A percentile compares a stretch with the other conserved stretches of the same genome.
phyloP scores from a whole-genome alignment of 441 rosid genomes.

The Melastoma candidum region DNA sequence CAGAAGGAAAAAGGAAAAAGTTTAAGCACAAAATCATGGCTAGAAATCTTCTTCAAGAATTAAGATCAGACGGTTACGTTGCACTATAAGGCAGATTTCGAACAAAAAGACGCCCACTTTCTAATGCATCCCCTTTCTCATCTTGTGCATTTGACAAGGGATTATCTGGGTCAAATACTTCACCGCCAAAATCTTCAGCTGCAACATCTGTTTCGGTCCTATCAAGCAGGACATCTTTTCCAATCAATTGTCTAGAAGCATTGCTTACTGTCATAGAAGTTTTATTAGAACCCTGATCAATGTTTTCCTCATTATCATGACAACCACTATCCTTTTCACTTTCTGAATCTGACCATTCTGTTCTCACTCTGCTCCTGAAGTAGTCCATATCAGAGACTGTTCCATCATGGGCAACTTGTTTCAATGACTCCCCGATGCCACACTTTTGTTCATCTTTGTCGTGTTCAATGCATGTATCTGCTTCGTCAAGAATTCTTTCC shows the following conservation, averaged over 20 bases:
- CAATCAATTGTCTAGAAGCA: slow-evolving; percentile 8
- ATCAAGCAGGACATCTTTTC: slow-evolving; percentile 14
- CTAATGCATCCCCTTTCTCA: slow-evolving; percentile 30
- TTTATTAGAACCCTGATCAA: slow-evolving; percentile 1
- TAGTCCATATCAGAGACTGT: slow-evolving; percentile 79
- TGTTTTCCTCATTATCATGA: slow-evolving; percentile 9
- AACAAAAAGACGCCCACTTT: slow-evolving; percentile 64
- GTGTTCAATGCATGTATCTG: slow-evolving; percentile 11
- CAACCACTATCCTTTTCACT: slow-evolving; percentile 28
- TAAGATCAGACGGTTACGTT: slow-evolving; percentile 30
- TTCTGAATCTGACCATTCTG: slow-evolving; percentile 72
- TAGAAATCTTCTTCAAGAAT: too few species aligned
- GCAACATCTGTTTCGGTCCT: slow-evolving; percentile 28
- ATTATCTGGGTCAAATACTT: slow-evolving; percentile 25
- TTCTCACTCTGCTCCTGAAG: slow-evolving; percentile 79
- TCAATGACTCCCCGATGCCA: slow-evolving; percentile 21
- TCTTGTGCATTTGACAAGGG: slow-evolving; percentile 25
- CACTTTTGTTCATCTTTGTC: slow-evolving; percentile 9
- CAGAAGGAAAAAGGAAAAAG: neutral
- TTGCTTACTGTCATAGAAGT: slow-evolving; percentile 9
- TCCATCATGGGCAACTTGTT: slow-evolving; percentile 31
- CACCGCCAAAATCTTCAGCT: slow-evolving; percentile 28
- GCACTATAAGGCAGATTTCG: slow-evolving; percentile 78
- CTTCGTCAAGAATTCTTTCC: slow-evolving; percentile 14
- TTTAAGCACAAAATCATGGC: neutral